Percentiles rank a stretch among this genome's conserved stretches.
These are phyloP conservation scores for Arthrobotrys conoides DNA, from an alignment of 2,329 filamentous ascomycete species.

Conservation along the genomic window DNA sequence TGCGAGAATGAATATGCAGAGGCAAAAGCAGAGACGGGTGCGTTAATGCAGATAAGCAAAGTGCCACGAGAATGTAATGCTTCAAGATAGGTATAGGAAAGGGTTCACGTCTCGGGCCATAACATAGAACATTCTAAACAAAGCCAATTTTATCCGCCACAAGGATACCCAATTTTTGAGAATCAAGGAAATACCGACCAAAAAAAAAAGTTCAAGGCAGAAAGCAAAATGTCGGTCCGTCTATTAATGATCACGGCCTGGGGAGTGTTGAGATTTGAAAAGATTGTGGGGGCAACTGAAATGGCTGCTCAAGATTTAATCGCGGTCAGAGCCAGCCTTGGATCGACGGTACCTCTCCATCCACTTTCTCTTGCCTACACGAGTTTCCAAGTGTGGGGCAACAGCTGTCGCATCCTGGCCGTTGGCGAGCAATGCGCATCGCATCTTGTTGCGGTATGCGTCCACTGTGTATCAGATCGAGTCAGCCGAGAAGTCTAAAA, in stretches of 20 bases:
- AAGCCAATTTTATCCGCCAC: constrained; percentile 60
- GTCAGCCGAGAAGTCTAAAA: constrained; percentile 38
- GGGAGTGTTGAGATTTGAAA: constrained; percentile 10
- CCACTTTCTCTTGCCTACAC: constrained; percentile 85
- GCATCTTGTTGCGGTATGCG: constrained; percentile 92
- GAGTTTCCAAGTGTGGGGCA: constrained; percentile 89
- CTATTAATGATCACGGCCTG: constrained; percentile 47
- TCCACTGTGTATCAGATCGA: constrained; percentile 75
- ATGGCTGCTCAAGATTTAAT: constrained; percentile 26
- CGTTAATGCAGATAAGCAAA: constrained; percentile 46
- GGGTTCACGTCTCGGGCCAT: constrained; percentile 42
- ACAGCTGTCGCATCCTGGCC: constrained; percentile 81
- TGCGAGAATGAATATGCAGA: constrained; percentile 51
- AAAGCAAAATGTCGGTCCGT: constrained; percentile 26
- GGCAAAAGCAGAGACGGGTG: constrained; percentile 37
- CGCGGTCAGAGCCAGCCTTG: constrained; percentile 55
- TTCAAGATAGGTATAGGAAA: constrained; percentile 35
- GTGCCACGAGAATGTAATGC: constrained; percentile 27
- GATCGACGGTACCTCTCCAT: constrained; percentile 72
- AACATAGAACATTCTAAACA: constrained; percentile 44
- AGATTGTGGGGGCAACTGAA: constrained; percentile 9
- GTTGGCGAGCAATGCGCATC: constrained; percentile 81
- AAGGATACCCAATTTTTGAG: constrained; percentile 55
- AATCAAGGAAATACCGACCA: constrained; percentile 53
- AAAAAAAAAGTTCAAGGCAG: constrained; percentile 25